Conservation (phyloP, 805 yeast species). For the Wickerhamiella bombiphila region DNA sequence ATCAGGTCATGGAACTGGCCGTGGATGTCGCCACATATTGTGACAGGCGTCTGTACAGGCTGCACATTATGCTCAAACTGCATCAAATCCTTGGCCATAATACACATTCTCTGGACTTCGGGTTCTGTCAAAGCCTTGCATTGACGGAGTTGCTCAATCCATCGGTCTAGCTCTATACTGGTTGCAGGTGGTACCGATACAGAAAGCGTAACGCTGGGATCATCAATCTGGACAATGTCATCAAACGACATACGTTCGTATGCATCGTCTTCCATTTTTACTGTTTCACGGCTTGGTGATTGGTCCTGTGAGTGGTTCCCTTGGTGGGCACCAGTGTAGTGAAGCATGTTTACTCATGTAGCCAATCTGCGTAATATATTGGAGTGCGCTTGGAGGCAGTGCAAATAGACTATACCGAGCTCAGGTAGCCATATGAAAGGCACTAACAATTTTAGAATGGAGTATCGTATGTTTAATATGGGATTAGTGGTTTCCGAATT, state of each 20-base stretch:
- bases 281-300: no score
- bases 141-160: conserved; percentile 65
- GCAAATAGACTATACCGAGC: no score
- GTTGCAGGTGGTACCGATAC: no score
- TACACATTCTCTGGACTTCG: conserved; percentile 60
- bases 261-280: no score
- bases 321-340: conserved; percentile 20
- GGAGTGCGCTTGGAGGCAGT: no score
- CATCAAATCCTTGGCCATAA: conserved; percentile 75
- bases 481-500: no score
- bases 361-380: no score
- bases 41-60: not conserved
- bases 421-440: no score
- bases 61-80: conserved; percentile 25
- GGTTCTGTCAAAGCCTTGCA: conserved; percentile 69
- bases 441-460: no score
- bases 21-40: conserved; percentile 1
- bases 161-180: conserved; percentile 63
- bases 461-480: no score
- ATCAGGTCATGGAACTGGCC: conserved; percentile 1
- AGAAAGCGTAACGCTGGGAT: not conserved
- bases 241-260: no score
- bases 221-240: not conserved
- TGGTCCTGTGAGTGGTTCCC: conserved; percentile 16
- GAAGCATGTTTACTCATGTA: conserved; percentile 25